phyloP scores from a whole-genome alignment of 1,284 basidiomycete species.

The Cystobasidiaceae sp. region DNA sequence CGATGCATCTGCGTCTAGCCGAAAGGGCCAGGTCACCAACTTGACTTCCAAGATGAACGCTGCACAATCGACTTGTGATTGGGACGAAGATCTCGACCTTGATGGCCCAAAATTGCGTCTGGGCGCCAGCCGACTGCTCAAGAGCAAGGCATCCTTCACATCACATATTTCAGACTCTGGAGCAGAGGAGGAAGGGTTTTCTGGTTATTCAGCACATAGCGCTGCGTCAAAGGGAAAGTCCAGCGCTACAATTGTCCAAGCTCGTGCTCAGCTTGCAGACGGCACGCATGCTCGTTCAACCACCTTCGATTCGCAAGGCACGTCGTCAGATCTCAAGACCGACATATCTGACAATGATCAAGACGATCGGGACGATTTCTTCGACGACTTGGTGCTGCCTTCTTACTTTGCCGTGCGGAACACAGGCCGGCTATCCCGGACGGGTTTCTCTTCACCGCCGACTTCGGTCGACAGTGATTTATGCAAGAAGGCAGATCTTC shows the following conservation, averaged over 20 bases:
- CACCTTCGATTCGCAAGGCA: constrained; percentile 54
- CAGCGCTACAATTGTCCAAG: constrained; percentile 52
- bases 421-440: too few relatives aligned
- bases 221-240: not conserved
- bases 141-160: constrained; percentile 50
- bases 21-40: not conserved
- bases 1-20: not conserved
- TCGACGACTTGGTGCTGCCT: constrained; percentile 72
- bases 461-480: constrained; percentile 59
- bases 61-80: constrained; percentile 30
- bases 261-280: constrained; percentile 59
- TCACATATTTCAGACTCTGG: constrained; percentile 55
- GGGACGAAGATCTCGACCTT: constrained; percentile 40
- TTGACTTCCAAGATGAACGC: not conserved
- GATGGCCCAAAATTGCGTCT: constrained; percentile 40
- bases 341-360: constrained; percentile 54
- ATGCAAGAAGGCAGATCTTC: constrained; percentile 60
- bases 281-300: constrained; percentile 59
- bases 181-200: constrained; percentile 37
- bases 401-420: constrained; percentile 44
- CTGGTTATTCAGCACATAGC: not conserved
- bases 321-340: constrained; percentile 52
- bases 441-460: not conserved
- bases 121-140: constrained; percentile 46
- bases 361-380: constrained; percentile 59